Conservation (phyloP, 1,284 basidiomycete species). For the Leccinum angustisporum region DNA sequence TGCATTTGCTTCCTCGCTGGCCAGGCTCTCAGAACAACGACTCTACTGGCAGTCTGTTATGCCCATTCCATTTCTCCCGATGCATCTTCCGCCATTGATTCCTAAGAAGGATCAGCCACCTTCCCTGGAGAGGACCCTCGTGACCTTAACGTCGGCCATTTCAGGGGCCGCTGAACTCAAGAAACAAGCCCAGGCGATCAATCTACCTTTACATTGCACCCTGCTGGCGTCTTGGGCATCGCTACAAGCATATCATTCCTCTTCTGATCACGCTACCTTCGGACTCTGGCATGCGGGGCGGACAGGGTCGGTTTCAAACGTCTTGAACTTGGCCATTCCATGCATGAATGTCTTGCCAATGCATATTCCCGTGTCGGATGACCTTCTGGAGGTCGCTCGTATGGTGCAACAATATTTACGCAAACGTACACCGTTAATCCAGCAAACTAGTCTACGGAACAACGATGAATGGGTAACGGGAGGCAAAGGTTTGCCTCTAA, state of each 20-base stretch:
- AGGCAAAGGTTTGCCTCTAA: conserved; percentile 35
- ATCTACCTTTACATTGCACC: conserved; percentile 41
- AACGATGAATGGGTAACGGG: conserved; percentile 39
- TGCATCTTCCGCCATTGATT: conserved; percentile 35
- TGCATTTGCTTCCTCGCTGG: conserved; percentile 25
- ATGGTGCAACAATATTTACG: conserved; percentile 40
- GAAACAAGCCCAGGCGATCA: conserved; percentile 32
- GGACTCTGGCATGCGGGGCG: conserved; percentile 50
- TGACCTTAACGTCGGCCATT: conserved; percentile 25
- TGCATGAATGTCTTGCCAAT: conserved; percentile 51
- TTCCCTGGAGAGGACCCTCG: conserved; percentile 17
- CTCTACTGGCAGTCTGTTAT: conserved; percentile 43
- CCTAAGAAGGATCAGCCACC: background rate
- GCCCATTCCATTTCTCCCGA: conserved; percentile 29
- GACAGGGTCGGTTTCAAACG: conserved; percentile 35
- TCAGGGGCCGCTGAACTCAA: conserved; percentile 25
- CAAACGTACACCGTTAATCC: conserved; percentile 40
- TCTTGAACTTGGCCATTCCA: conserved; percentile 43
- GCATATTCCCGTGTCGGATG: conserved; percentile 29
- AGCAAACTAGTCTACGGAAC: conserved; percentile 42
- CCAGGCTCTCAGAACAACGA: conserved; percentile 34
- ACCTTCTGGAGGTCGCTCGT: conserved; percentile 31
- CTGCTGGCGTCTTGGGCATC: conserved; percentile 48
- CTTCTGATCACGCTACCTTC: conserved; percentile 37
- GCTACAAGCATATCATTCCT: conserved; percentile 39